A percentile compares a stretch with the other conserved stretches of the same genome.
phyloP scores from a whole-genome alignment of 495 filamentous ascomycete genomes.

The Aspergillus saccharolyticus region DNA sequence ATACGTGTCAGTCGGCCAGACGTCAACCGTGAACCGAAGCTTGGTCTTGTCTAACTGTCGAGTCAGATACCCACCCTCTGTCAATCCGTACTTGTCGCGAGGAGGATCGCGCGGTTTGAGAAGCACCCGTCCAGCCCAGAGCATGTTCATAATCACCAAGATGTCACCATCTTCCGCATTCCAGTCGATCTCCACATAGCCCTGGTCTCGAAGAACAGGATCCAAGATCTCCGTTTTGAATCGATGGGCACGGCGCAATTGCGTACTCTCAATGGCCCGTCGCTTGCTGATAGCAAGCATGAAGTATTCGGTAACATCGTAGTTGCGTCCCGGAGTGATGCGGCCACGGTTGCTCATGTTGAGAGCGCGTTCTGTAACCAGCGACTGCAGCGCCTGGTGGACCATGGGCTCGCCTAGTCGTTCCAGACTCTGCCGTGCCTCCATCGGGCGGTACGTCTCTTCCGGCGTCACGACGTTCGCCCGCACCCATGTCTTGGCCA shows the following conservation, averaged over 20 bases:
- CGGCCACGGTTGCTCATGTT: conserved; percentile 50
- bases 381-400: conserved; percentile 49
- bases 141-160: conserved; percentile 64
- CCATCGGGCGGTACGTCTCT: conserved; percentile 37
- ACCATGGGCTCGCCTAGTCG: conserved; percentile 44
- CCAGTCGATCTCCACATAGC: conserved; percentile 26
- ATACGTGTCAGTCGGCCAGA: conserved; percentile 56
- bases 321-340: conserved; percentile 49
- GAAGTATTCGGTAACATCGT: conserved; percentile 56
- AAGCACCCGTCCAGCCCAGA: conserved; percentile 54
- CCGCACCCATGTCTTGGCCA: conserved; percentile 58
- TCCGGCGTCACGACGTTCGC: conserved; percentile 52
- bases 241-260: conserved; percentile 46
- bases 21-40: conserved; percentile 56
- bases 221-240: conserved; percentile 58
- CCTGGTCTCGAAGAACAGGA: conserved; percentile 39
- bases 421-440: conserved; percentile 41
- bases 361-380: conserved; percentile 57
- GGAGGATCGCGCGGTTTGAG: conserved; percentile 54
- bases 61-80: conserved; percentile 66
- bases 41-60: conserved; percentile 62
- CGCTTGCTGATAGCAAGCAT: conserved; percentile 41
- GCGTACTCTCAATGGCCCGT: conserved; percentile 40
- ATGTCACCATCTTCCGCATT: conserved; percentile 57
- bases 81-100: conserved; percentile 65